These are phyloP conservation scores for Chaetomidium leptoderma DNA, from an alignment of 495 filamentous ascomycete species.

Conservation along the genomic window DNA sequence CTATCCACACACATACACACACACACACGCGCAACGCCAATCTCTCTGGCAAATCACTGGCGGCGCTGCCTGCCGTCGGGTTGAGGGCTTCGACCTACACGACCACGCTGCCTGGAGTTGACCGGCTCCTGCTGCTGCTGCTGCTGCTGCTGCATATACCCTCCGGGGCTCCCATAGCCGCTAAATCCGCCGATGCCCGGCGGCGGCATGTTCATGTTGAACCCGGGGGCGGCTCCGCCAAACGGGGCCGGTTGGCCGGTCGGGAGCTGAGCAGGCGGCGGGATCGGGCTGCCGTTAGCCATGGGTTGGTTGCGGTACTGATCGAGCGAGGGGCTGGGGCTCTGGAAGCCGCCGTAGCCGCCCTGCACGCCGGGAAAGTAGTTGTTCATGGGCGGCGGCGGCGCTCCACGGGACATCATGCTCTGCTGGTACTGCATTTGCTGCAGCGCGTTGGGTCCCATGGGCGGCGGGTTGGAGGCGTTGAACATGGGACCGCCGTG, in stretches of 20 bases:
- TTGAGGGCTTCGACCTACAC: conserved; percentile 45
- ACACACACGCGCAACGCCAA: too few species aligned
- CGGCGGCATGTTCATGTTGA: conserved; percentile 42
- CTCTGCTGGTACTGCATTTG: conserved; percentile 58
- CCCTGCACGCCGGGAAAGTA: conserved; percentile 48
- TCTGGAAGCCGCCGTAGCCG: conserved; percentile 47
- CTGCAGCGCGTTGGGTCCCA: conserved; percentile 48
- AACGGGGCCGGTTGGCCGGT: conserved; percentile 24
- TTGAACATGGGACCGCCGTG: conserved; percentile 50
- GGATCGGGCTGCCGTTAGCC: conserved; percentile 46
- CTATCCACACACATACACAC: not conserved
- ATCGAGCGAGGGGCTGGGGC: conserved; percentile 42
- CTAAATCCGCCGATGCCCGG: conserved; percentile 38
- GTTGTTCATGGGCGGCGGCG: conserved; percentile 45
- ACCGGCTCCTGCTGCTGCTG: conserved; percentile 47
- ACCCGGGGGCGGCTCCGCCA: conserved; percentile 42
- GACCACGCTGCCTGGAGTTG: conserved; percentile 49
- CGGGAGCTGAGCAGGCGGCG: conserved; percentile 33
- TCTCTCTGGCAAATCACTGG: not conserved
- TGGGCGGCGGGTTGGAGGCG: conserved; percentile 43
- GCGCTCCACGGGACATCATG: conserved; percentile 48
- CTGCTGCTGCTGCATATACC: conserved; percentile 38
- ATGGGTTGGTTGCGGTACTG: conserved; percentile 46
- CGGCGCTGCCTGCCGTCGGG: conserved; percentile 23
- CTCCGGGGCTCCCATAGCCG: conserved; percentile 36